Conservation (phyloP, 2,329 filamentous ascomycete species). For the Aureobasidium mangrovei region DNA sequence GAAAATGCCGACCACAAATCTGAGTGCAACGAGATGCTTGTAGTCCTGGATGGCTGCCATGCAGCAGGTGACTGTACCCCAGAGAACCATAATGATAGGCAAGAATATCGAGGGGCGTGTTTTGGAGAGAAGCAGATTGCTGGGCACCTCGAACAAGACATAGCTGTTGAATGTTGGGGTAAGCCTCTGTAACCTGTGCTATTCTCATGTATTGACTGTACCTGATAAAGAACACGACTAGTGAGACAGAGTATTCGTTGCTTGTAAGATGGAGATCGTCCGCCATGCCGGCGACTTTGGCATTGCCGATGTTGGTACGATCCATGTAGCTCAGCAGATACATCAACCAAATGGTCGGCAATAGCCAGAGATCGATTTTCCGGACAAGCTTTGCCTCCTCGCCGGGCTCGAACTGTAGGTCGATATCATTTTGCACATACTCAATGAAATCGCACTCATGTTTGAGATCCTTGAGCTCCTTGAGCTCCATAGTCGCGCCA, state of each 20-base stretch:
- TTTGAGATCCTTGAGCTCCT: background rate
- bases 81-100: conserved; percentile 45
- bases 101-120: conserved; percentile 45
- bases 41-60: conserved; percentile 44
- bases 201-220: conserved; percentile 22
- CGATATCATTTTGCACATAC: background rate
- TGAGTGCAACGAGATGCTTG: conserved; percentile 42
- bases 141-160: conserved; percentile 44
- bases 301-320: conserved; percentile 41
- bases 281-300: conserved; percentile 42
- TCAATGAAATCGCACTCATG: background rate
- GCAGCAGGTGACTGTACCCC: conserved; percentile 43
- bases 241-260: conserved; percentile 41
- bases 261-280: conserved; percentile 36
- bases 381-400: conserved; percentile 34
- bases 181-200: too few species aligned
- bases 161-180: conserved; percentile 37
- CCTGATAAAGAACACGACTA: conserved; percentile 47
- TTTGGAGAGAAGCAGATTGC: conserved; percentile 44
- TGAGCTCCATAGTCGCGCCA: too few species aligned
- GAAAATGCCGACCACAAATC: conserved; percentile 47
- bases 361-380: conserved; percentile 39
- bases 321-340: conserved; percentile 31
- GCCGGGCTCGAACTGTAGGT: background rate
- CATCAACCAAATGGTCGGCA: conserved; percentile 42